Percentiles rank a stretch among this genome's conserved stretches.
These are phyloP conservation scores for Monosporascus sp. DNA, from an alignment of 2,329 filamentous ascomycete genomes.

Conservation along the genomic window DNA sequence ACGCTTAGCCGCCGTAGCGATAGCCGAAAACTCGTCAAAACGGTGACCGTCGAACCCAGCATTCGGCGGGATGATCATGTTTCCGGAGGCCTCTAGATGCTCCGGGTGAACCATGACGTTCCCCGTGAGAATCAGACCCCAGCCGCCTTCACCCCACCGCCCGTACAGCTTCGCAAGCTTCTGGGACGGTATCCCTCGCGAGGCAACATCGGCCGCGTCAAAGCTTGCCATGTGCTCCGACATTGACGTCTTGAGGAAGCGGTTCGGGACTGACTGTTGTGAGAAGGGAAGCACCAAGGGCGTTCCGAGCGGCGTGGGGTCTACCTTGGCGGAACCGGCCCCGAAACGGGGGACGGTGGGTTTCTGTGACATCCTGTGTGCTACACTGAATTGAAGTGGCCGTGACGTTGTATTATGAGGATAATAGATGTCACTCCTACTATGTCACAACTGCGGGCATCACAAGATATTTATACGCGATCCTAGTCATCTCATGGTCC, in stretches of 20 bases:
- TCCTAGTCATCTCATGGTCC: too few relatives aligned
- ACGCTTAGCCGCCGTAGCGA: conserved; percentile 50
- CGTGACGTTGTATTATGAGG: too few relatives aligned
- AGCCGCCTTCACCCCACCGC: conserved; percentile 53
- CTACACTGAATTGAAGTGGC: too few relatives aligned
- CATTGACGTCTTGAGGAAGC: conserved; percentile 4
- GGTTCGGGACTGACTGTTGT: background rate
- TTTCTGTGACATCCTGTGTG: too few relatives aligned
- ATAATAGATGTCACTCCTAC: too few relatives aligned
- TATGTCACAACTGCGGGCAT: too few relatives aligned
- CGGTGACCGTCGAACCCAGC: conserved; percentile 47
- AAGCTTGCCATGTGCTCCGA: conserved; percentile 3
- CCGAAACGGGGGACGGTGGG: background rate
- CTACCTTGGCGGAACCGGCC: background rate
- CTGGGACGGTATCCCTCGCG: background rate
- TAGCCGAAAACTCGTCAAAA: conserved; percentile 54
- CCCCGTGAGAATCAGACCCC: conserved; percentile 54
- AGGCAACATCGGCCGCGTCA: background rate
- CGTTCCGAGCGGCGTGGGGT: background rate
- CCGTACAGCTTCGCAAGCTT: background rate
- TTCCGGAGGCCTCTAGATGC: conserved; percentile 50
- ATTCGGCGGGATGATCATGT: conserved; percentile 51
- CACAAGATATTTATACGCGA: too few relatives aligned
- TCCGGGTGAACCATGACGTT: conserved; percentile 61
- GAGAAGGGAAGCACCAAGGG: conserved; percentile 2